phyloP scores from a whole-genome alignment of 2,329 filamentous ascomycete genomes.

The Epichloe scottii region DNA sequence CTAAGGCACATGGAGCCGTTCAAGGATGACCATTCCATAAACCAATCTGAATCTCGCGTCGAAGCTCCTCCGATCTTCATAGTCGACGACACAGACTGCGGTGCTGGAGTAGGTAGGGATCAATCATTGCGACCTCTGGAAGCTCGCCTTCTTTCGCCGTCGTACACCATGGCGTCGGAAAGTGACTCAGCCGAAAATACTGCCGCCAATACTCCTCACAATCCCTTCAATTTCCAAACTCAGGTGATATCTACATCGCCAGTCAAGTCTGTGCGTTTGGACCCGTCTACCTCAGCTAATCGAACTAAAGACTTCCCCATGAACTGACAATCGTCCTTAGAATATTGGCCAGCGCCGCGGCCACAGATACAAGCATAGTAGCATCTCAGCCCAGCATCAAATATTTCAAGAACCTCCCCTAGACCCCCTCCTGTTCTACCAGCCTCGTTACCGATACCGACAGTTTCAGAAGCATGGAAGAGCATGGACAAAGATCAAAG shows the following conservation, averaged over 20 bases:
- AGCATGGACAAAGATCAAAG: constrained; percentile 87
- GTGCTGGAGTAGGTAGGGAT: neutral
- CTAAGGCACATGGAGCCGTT: constrained; percentile 8
- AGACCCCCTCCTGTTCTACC: constrained; percentile 80
- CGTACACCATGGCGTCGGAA: constrained; percentile 6
- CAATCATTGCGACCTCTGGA: neutral
- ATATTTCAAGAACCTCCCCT: constrained; percentile 89
- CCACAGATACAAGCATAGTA: constrained; percentile 96
- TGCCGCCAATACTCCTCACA: constrained; percentile 25
- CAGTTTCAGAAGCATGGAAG: constrained; percentile 71
- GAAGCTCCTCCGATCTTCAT: constrained; percentile 7
- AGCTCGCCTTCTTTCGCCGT: constrained; percentile 7
- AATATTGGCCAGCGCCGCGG: constrained; percentile 85
- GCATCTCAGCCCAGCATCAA: constrained; percentile 76
- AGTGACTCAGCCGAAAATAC: neutral
- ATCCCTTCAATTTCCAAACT: constrained; percentile 92
- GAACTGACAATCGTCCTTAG: constrained; percentile 26
- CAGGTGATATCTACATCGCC: constrained; percentile 62
- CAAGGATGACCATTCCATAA: neutral
- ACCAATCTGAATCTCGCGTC: neutral
- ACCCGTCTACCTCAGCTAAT: neutral
- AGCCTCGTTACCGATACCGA: constrained; percentile 84
- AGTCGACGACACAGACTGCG: constrained; percentile 12
- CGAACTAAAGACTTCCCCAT: constrained; percentile 1
- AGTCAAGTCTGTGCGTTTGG: constrained; percentile 56